Percentiles rank a stretch among this genome's conserved stretches.
These are phyloP conservation scores for Firmiana major DNA, from an alignment of 345 rosid species.

Conservation along the genomic window DNA sequence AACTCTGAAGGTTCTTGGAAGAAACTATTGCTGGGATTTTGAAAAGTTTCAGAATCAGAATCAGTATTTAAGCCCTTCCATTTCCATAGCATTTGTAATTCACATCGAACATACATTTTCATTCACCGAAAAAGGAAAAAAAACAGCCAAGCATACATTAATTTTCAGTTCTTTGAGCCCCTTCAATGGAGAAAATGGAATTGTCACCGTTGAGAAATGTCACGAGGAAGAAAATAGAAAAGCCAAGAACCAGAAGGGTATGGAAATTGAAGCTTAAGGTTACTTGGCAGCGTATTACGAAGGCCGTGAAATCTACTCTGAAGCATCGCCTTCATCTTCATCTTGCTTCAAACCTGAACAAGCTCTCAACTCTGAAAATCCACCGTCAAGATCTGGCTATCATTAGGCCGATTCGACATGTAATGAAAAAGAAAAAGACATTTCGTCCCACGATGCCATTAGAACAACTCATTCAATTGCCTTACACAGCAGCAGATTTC, in stretches of 20 bases:
- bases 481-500: slow-evolving; percentile 42
- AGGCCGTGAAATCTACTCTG: slow-evolving; percentile 12
- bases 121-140: background rate
- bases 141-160: too few relatives aligned
- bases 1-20: slow-evolving; percentile 2
- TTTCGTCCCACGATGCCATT: slow-evolving; percentile 33
- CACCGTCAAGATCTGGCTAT: background rate
- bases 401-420: slow-evolving; percentile 14
- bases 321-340: slow-evolving; percentile 26
- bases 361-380: slow-evolving; percentile 24
- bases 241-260: slow-evolving; percentile 23
- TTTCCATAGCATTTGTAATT: background rate
- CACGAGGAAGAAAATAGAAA: slow-evolving; percentile 22
- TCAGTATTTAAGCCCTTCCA: background rate
- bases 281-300: slow-evolving; percentile 39
- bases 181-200: slow-evolving; percentile 18
- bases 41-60: background rate
- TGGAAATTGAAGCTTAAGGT: slow-evolving; percentile 41
- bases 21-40: background rate
- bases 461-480: slow-evolving; percentile 38
- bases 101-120: background rate
- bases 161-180: background rate
- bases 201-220: slow-evolving; percentile 24
- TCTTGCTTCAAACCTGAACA: slow-evolving; percentile 27
- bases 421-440: slow-evolving; percentile 23